These are phyloP conservation scores for Erythrophleum ivorense DNA, from an alignment of 331 rosid genomes.

Conservation along the genomic window DNA sequence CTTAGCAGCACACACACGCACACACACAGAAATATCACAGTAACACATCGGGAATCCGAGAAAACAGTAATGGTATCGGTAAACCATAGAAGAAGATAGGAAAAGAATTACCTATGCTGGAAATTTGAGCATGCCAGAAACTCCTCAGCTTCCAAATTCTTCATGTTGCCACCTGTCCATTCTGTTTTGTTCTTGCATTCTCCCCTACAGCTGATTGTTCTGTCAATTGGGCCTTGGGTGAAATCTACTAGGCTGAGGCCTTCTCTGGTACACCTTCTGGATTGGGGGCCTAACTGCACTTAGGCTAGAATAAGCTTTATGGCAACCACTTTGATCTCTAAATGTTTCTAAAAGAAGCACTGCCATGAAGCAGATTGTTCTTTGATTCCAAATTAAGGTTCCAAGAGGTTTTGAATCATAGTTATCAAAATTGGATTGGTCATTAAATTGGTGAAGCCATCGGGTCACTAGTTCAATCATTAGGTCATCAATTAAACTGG, in stretches of 20 bases:
- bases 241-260: not conserved
- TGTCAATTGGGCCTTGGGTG: not conserved
- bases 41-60: not conserved
- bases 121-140: not conserved
- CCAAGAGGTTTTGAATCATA: not conserved
- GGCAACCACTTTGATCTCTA: not conserved
- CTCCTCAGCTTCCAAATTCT: not conserved
- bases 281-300: not conserved
- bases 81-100: not conserved
- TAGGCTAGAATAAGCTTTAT: not conserved
- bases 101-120: not conserved
- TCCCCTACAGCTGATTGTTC: not conserved
- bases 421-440: not conserved
- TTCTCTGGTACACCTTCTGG: not conserved
- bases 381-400: not conserved
- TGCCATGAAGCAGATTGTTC: not conserved
- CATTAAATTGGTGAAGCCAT: not conserved
- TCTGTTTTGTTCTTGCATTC: not conserved
- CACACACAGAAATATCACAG: not conserved
- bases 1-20: not conserved
- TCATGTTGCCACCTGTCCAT: not conserved
- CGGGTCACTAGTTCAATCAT: not conserved
- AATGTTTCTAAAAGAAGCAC: not conserved
- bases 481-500: not conserved
- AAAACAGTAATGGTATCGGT: not conserved